Evolutionary conservation across 176 grass and related monocot genomes (phyloP).

Genomic region (Elaeis guineensis): DNA sequence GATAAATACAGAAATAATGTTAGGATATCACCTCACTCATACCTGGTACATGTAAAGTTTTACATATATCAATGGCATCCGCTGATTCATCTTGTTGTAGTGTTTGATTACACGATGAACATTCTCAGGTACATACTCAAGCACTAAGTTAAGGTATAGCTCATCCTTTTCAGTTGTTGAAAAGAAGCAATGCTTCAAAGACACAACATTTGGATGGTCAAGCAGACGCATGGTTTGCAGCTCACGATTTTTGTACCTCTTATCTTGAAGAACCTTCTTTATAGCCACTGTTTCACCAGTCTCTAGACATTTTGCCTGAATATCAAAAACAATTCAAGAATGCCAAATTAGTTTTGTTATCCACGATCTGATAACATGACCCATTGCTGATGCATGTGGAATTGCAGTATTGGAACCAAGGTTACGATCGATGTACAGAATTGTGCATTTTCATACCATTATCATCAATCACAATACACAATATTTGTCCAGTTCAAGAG

Average conservation of each 20-base stretch:
- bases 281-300: constrained; percentile 72
- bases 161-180: constrained; percentile 72
- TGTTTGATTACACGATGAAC: constrained; percentile 66
- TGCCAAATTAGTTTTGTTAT: too few relatives aligned
- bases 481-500: neutral
- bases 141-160: constrained; percentile 58
- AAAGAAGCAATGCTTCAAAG: constrained; percentile 69
- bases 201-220: constrained; percentile 66
- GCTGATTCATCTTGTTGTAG: constrained; percentile 69
- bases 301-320: constrained; percentile 65
- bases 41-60: constrained; percentile 70
- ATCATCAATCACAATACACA: constrained; percentile 5
- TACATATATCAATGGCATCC: constrained; percentile 67
- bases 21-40: too few relatives aligned
- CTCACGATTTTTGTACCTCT: constrained; percentile 69
- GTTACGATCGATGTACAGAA: too few relatives aligned
- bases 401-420: too few relatives aligned
- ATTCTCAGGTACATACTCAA: constrained; percentile 72
- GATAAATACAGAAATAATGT: too few relatives aligned
- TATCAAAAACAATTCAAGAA: neutral
- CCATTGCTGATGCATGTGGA: too few relatives aligned
- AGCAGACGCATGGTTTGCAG: constrained; percentile 67
- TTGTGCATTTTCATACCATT: neutral
- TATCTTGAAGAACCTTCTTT: constrained; percentile 82
- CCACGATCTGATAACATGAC: too few relatives aligned